Evolutionary conservation across 2,329 filamentous ascomycete genomes (phyloP), one percentile per base, ranked within the genome.

Genomic region (Scedosporium minutisporum): DNA sequence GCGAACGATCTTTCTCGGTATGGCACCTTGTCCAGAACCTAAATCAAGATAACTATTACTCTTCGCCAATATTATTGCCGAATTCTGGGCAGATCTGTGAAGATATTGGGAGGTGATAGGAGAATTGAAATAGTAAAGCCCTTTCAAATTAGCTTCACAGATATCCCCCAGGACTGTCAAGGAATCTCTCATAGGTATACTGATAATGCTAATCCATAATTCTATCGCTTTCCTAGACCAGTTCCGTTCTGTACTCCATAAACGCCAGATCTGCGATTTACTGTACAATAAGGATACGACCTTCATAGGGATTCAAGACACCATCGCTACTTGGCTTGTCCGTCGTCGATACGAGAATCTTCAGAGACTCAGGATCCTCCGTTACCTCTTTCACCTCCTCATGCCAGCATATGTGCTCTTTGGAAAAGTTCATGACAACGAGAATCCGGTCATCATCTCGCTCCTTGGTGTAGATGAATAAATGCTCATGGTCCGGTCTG

Each of bases 391-490:
- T 27, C 6, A 55, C 51, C 51, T 55, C 51, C n/a, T 55, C 12
- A 12, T 55, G 21, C 51, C 51, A 55, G 12, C 23, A 18, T 55
- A 55, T 55, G 21, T 55, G 51, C 48, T 57, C 51, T 10, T 21
- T 41, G 29, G 60, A 44, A 44, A 62, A 62, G 60, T 62, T 62
- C 44, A 62, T 16, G 48, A 62, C 60, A 6, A 62, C 48, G 4
- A 62, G 38, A 14, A 33, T 14, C 6, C 46, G 18, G 16, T n/a
- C 16, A 12, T 59, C 57, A 12, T 33, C 33, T 4, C 51, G 41
- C 51, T 55, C 9, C 48, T 57, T 57, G 33, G 29, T 53, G 21
- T 62, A 62, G 51, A 57, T 62, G 60, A 62, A 62, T 10, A 62
- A 23, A 10, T 42, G 23, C 3, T 53, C 27, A n/a, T 62, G 60